phyloP scores from a whole-genome alignment of 2,329 filamentous ascomycete species.

The Fusarium liriodendri region DNA sequence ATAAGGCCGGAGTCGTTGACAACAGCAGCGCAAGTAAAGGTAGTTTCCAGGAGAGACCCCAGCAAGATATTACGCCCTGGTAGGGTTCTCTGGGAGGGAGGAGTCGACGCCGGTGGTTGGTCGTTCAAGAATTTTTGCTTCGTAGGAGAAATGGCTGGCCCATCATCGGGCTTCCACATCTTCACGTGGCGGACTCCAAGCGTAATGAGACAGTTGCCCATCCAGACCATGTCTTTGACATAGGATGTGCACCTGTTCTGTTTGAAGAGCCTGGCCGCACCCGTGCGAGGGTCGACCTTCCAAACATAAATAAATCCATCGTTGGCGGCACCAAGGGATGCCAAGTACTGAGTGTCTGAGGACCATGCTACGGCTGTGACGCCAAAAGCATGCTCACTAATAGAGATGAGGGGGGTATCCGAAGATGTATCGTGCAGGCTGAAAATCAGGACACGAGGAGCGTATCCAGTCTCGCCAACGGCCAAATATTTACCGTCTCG shows the following conservation, averaged over 20 bases:
- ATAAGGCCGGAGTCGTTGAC: conserved; percentile 77
- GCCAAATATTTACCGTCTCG: conserved; percentile 88
- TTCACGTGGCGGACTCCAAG: conserved; percentile 93
- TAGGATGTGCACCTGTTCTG: conserved; percentile 91
- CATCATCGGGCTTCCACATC: conserved; percentile 87
- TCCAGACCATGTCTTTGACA: conserved; percentile 89
- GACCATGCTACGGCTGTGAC: conserved; percentile 92
- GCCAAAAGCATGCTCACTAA: conserved; percentile 91
- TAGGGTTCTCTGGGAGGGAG: conserved; percentile 69
- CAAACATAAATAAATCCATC: conserved; percentile 96
- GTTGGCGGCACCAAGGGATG: conserved; percentile 87
- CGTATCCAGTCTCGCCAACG: conserved; percentile 95
- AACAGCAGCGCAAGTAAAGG: conserved; percentile 83
- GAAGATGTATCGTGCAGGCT: conserved; percentile 82
- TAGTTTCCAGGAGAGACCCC: conserved; percentile 82
- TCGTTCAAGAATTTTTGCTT: conserved; percentile 69
- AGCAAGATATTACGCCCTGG: conserved; percentile 89
- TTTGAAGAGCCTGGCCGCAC: conserved; percentile 82
- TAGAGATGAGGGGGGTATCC: conserved; percentile 84
- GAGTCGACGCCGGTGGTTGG: conserved; percentile 42
- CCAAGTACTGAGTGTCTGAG: conserved; percentile 84
- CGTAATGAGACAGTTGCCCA: conserved; percentile 85
- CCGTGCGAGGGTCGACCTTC: conserved; percentile 85
- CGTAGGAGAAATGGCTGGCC: conserved; percentile 66
- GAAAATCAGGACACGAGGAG: conserved; percentile 90